Base-by-base conservation (phyloP, 2,329 filamentous ascomycete species). In the Calonectria hongkongensis region DNA sequence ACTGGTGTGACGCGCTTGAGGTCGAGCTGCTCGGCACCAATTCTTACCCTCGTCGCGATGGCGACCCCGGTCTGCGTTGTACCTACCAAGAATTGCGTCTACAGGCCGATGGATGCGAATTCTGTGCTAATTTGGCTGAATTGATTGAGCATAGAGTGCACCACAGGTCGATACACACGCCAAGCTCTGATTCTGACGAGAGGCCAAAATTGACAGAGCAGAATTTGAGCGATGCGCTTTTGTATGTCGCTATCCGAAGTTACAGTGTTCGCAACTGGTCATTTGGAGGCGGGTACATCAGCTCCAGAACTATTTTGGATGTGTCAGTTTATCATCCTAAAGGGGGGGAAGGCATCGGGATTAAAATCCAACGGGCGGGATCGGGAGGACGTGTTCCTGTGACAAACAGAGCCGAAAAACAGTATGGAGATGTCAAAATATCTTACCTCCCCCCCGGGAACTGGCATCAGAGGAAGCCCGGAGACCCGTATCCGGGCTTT, bases 251-350 rank as follows among this genome's bases (percentile, higher is more conserved):
- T 36, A 36, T 36, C 33, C 41, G 10, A n/a, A 18, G 41, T 1
- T n/a, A 43, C 5, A n/a, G 33, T 36, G 33, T 36, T 36, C 41
- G 18, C 27, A 64, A 48, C 43, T 64, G 60, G 60, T 64, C 60
- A 1, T 64, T 64, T 64, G 60, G 27, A n/a, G 30, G 10, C 8
- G 41, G 21, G 15, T 41, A 39, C 27, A 12, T 7, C 30, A 4
- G 30, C 60, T 15, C 25, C 6, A 64, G 60, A 36, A 33, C 25
- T 10, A 13, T 36, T 12, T 25, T 64, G 41, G 7, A 3, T 3
- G n/a, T 64, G 2, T 48, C 25, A 8, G 10, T 36, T 9, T 7
- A 10, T 36, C 7, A 9, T 36, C 33, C 6, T n/a, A 18, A 5
- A 18, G 43, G 27, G 18, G 43, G 27, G 18, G n/a, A 8, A 21